Percentiles rank a stretch among this genome's conserved stretches.
These are phyloP conservation scores for Zygosaccharomyces pseudobailii DNA, from an alignment of 1,139 yeast genomes.

Conservation along the genomic window DNA sequence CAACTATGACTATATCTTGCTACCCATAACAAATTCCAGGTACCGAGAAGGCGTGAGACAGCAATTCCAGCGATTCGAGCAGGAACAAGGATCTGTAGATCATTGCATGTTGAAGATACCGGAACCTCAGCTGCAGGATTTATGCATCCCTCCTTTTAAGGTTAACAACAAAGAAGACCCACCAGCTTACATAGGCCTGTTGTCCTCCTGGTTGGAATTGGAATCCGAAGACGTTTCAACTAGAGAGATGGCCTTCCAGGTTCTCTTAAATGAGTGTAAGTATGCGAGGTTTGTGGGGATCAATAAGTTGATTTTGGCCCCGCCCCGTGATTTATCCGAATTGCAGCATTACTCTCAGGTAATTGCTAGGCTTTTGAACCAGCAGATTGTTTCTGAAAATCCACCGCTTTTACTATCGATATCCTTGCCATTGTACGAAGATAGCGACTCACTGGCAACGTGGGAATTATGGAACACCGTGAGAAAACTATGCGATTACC, in stretches of 20 bases:
- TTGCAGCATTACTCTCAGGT: conserved; percentile 47
- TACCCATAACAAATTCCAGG: conserved; percentile 42
- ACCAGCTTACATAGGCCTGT: conserved; percentile 39
- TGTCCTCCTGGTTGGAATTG: conserved; percentile 62
- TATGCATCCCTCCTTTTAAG: conserved; percentile 34
- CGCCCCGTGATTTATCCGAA: conserved; percentile 53
- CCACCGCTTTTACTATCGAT: conserved; percentile 28
- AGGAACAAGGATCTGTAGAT: conserved; percentile 11
- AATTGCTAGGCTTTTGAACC: conserved; percentile 34
- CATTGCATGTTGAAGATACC: conserved; percentile 32
- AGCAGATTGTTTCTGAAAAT: conserved; percentile 16
- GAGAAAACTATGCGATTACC: conserved; percentile 48
- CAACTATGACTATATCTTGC: conserved; percentile 38
- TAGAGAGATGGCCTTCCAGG: conserved; percentile 51
- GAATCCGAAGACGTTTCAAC: conserved; percentile 47
- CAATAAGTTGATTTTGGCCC: conserved; percentile 49
- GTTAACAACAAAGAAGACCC: conserved; percentile 8
- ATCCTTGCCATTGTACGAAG: conserved; percentile 37
- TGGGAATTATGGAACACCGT: conserved; percentile 72
- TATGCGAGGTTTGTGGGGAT: conserved; percentile 55
- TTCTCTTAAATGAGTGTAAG: conserved; percentile 50
- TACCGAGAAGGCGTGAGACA: conserved; percentile 40
- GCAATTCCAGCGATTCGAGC: conserved; percentile 35
- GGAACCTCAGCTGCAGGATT: conserved; percentile 38
- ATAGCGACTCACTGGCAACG: conserved; percentile 50